A percentile compares a stretch with the other conserved stretches of the same genome.
Evolutionary conservation across 2,329 filamentous ascomycete genomes (phyloP).

Genomic region (Rhexocercosporidium sp.): DNA sequence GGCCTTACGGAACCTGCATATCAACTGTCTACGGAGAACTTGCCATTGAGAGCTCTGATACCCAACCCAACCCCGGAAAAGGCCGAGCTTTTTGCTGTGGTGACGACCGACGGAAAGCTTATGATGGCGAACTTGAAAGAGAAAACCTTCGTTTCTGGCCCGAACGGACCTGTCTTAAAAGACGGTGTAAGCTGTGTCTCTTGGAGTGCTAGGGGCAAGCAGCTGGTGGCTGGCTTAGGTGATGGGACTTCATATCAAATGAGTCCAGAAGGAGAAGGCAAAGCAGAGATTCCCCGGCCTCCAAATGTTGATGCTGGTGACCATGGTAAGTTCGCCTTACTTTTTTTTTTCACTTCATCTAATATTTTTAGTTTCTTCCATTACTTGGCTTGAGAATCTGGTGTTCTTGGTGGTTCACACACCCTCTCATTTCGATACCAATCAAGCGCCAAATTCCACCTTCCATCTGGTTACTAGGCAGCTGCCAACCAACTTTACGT

Average conservation of each 20-base stretch:
- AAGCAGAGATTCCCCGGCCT: conserved; percentile 80
- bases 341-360: conserved; percentile 31
- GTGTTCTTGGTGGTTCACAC: conserved; percentile 84
- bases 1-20: conserved; percentile 72
- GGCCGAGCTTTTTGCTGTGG: conserved; percentile 77
- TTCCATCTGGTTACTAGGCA: conserved; percentile 78
- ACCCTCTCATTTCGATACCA: conserved; percentile 60
- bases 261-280: conserved; percentile 78
- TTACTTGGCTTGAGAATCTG: conserved; percentile 89
- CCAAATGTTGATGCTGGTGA: conserved; percentile 66
- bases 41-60: conserved; percentile 73
- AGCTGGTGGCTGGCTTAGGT: conserved; percentile 83
- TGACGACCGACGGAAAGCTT: conserved; percentile 81
- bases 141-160: conserved; percentile 59
- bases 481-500: conserved; percentile 63
- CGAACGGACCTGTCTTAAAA: conserved; percentile 70
- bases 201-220: conserved; percentile 94
- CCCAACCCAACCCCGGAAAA: conserved; percentile 81
- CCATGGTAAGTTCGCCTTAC: conserved; percentile 62
- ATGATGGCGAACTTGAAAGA: conserved; percentile 82
- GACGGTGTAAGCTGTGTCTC: conserved; percentile 80
- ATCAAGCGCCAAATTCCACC: conserved; percentile 62
- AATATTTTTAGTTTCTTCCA: conserved; percentile 67
- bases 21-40: conserved; percentile 77
- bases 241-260: conserved; percentile 84